Evolutionary conservation across 345 rosid species (phyloP), one percentile per base, ranked within the genome.

Genomic region (Durio zibethinus): DNA sequence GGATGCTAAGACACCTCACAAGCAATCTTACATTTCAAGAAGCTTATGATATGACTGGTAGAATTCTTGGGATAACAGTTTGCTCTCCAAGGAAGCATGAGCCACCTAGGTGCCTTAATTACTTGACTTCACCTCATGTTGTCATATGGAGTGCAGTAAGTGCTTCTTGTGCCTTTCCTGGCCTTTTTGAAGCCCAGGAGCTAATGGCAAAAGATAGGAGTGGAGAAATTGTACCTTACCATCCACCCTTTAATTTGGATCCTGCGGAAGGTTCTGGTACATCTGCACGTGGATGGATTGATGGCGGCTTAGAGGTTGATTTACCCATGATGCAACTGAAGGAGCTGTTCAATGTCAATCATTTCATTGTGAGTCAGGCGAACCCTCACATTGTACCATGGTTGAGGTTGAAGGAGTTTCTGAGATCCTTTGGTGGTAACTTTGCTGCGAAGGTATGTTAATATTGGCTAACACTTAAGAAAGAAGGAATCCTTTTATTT

Each of bases 51-150:
- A 88, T 94, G 89, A 94, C 98, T 0, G 99, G 98, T 45, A 88
- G 98, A 77, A 83, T 97, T 74, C 97, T 97, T 7, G 99, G 91
- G 53, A 97, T 97, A 74, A 97, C 98, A 0, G 98, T 97, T 69
- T 97, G 99, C 86, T 97, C 99, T 18, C 97, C 97, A 0, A 90
- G 99, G 86, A 97, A 94, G 83, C 98, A 94, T n/a, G 98, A 97
- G 81, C 98, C 99, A 10, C 99, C 99, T 45, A 88, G 98, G 79
- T 94, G 98, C 85, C 96, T 97, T 80, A 97, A 97, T 83, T 97
- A 97, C 86, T 86, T 97, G 83, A 97, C 94, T 59, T 92, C 99
- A 0, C 98, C 99, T 82, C 99, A 97, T 68, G 99, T 97, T 68
- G 97, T 96, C 36, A 94, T 96, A 85, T 96, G 98, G 98, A 96